Evolutionary conservation across 2,329 filamentous ascomycete genomes (phyloP), one percentile per base, ranked within the genome.

Genomic region (Aspergillus pseudoviridinutans): DNA sequence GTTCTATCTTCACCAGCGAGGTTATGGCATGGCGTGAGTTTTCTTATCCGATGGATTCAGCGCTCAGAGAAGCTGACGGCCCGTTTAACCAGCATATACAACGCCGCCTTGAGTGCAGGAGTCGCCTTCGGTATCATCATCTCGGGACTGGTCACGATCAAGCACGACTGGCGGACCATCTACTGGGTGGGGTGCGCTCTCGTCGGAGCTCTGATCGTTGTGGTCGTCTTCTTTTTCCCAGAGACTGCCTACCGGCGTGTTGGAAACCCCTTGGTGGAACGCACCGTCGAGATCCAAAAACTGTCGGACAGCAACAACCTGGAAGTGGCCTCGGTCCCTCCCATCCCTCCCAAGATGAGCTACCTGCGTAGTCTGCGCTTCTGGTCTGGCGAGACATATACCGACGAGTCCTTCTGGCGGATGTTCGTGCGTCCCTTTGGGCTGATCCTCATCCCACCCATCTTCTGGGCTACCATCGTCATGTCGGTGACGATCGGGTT

Each of bases 1-100:
- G 29, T 85, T 84, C 68, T 85, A 83, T 65, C 69, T 85, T 17
- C 82, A 85, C 58, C 79, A 85, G 63, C 74, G 83, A 14, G 32
- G 32, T 35, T 35, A 35, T 50, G 61, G 50, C 49, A 8, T 17
- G 47, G 49, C 20, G 10, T 28, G 53, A 82, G 81, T 1, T 69
- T 74, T 6, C 12, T 35, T 14, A 14, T 17, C 12, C 32, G 5
- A 4, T 35, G 4, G 32, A 35, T 14, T 35, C 32, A 6, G 12
- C 32, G 32, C 32, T 17, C 32, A 35, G 12, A 35, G 32, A 35
- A 14, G 1, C 70, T 81, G 44, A 84, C 83, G 79, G 32, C n/a
- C 17, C 6, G 38, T 24, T 24, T 12, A 9, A 10, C n/a, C 12
- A 54, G 44, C 5, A 58, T 58, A 14, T 58, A 58, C 17, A 52